phyloP scores from a whole-genome alignment of 352 stramenopile species.

The Phytopythium cucurbitacearum region DNA sequence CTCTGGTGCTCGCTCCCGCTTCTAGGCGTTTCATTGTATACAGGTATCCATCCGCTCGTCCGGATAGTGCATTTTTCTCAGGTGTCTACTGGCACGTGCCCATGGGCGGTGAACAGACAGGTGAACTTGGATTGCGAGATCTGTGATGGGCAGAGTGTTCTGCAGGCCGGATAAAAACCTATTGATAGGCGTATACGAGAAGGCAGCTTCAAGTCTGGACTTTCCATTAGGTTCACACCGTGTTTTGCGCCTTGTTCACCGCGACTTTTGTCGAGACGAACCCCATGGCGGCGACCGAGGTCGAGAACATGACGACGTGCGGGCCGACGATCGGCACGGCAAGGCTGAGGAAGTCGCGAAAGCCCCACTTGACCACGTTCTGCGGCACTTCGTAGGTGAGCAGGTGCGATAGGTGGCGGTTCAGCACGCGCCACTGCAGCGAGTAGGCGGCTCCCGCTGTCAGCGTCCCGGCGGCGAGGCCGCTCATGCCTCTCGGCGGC shows the following conservation, averaged over 20 bases:
- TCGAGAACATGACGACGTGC: constrained; percentile 62
- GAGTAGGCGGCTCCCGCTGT: constrained; percentile 44
- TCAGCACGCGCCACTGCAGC: constrained; percentile 42
- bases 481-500: constrained; percentile 40
- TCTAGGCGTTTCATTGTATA: background rate
- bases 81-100: background rate
- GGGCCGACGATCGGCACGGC: constrained; percentile 49
- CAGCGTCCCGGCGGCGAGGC: constrained; percentile 24
- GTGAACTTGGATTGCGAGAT: background rate
- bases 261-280: constrained; percentile 66
- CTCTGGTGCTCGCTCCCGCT: no score
- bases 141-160: background rate
- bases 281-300: constrained; percentile 59
- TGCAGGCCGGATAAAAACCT: background rate
- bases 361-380: constrained; percentile 64
- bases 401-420: constrained; percentile 53
- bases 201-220: no score
- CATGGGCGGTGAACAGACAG: background rate
- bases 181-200: background rate
- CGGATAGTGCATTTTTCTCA: background rate
- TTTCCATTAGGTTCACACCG: background rate
- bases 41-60: constrained; percentile 1
- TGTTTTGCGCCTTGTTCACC: constrained; percentile 6
- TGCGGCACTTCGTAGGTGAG: constrained; percentile 67
- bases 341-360: constrained; percentile 64